phyloP scores from a whole-genome alignment of 1,139 yeast species.

The Saccharomyces hybrid region DNA sequence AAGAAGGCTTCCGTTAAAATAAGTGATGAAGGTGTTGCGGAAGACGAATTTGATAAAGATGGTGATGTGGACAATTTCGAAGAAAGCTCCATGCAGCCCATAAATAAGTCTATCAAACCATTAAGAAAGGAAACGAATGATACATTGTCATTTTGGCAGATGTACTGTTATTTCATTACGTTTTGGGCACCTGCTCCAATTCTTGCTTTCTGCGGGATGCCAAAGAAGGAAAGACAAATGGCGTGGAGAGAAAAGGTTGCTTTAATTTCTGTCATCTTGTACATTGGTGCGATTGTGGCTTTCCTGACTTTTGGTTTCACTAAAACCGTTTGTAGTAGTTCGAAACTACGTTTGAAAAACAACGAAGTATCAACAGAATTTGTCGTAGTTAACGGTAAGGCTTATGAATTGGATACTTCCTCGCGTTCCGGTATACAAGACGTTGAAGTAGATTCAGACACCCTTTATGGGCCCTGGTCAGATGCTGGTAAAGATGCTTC shows the following conservation, averaged over 20 bases:
- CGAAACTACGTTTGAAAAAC: conserved; percentile 47
- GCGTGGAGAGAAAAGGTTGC: conserved; percentile 98
- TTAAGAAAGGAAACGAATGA: conserved; percentile 4
- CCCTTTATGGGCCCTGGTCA: conserved; percentile 73
- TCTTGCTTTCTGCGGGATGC: conserved; percentile 66
- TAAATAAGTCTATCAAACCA: conserved; percentile 4
- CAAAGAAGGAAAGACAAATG: conserved; percentile 71
- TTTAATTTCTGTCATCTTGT: conserved; percentile 63
- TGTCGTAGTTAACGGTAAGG: conserved; percentile 73
- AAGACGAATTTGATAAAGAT: conserved; percentile 1
- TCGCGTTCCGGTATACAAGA: conserved; percentile 80
- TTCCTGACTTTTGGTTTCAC: conserved; percentile 90
- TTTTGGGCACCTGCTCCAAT: conserved; percentile 89
- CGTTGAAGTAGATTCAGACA: conserved; percentile 54
- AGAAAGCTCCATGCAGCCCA: neutral
- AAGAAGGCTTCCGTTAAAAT: neutral
- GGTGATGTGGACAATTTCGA: conserved; percentile 2
- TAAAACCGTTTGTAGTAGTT: conserved; percentile 62
- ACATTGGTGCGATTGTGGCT: conserved; percentile 73
- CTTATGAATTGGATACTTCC: conserved; percentile 64
- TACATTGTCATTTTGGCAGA: conserved; percentile 65
- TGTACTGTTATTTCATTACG: conserved; percentile 71
- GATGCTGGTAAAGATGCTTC: conserved; percentile 92
- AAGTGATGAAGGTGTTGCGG: conserved; percentile 1
- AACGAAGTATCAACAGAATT: conserved; percentile 53